Conservation (phyloP, 805 yeast species). For the Hemisphaericaspora nanyangensis region DNA sequence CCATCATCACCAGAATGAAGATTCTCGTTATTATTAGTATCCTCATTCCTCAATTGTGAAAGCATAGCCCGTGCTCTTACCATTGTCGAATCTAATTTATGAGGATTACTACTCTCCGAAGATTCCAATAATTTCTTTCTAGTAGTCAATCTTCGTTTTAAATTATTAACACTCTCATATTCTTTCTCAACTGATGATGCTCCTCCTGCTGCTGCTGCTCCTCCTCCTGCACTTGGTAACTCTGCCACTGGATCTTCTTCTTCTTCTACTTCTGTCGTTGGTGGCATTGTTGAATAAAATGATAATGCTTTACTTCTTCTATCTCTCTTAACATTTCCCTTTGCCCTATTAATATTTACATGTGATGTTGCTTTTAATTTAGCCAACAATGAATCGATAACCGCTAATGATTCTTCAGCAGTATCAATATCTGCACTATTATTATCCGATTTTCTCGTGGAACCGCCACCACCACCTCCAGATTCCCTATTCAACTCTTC, state of each 20-base stretch:
- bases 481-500: background rate
- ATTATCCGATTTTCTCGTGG: conserved; percentile 1
- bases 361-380: conserved; percentile 27
- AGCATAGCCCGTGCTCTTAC: conserved; percentile 41
- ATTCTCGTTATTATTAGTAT: too few species aligned
- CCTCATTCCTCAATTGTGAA: conserved; percentile 25
- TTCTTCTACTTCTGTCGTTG: background rate
- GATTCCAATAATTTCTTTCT: conserved; percentile 16
- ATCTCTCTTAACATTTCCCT: conserved; percentile 16
- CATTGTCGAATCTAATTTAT: conserved; percentile 25
- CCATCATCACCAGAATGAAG: too few species aligned
- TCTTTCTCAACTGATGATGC: conserved; percentile 8
- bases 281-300: conserved; percentile 23
- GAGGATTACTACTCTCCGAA: conserved; percentile 2
- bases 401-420: conserved; percentile 19
- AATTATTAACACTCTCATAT: conserved; percentile 36
- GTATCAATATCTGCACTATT: conserved; percentile 8
- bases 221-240: background rate
- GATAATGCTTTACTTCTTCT: conserved; percentile 32
- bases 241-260: conserved; percentile 7
- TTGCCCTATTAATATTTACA: conserved; percentile 13
- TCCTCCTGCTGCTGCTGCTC: conserved; percentile 3
- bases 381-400: conserved; percentile 29
- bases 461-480: conserved; percentile 9
- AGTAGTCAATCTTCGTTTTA: conserved; percentile 36